phyloP scores from a whole-genome alignment of 495 filamentous ascomycete genomes.

The Bacidia rubella region DNA sequence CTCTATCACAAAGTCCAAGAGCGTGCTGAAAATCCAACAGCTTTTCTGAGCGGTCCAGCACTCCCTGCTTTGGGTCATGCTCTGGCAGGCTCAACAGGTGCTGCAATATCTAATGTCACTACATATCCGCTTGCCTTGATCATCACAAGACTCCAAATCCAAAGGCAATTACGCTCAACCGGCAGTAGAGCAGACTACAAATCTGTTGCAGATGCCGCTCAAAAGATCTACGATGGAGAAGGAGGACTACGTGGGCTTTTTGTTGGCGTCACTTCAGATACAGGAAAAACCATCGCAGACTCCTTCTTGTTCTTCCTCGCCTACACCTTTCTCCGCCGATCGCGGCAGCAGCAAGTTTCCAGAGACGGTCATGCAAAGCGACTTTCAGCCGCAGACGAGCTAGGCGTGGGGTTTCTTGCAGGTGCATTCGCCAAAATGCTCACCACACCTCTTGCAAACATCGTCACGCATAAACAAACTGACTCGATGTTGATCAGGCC shows the following conservation, averaged over 20 bases:
- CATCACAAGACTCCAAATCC: slow-evolving; percentile 72
- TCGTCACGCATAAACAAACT: slow-evolving; percentile 73
- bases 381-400: slow-evolving; percentile 56
- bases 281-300: slow-evolving; percentile 58
- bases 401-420: slow-evolving; percentile 62
- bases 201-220: slow-evolving; percentile 51
- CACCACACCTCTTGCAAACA: slow-evolving; percentile 70
- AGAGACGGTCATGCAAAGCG: slow-evolving; percentile 30
- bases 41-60: slow-evolving; percentile 32
- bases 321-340: slow-evolving; percentile 56
- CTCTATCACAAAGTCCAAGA: slow-evolving; percentile 36
- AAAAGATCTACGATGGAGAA: slow-evolving; percentile 57
- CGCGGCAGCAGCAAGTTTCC: slow-evolving; percentile 33
- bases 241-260: slow-evolving; percentile 62
- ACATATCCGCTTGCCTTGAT: slow-evolving; percentile 80
- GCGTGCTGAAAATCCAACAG: slow-evolving; percentile 20
- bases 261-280: slow-evolving; percentile 58
- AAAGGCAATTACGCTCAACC: slow-evolving; percentile 40
- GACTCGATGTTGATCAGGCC: slow-evolving; percentile 34
- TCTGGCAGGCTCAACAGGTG: slow-evolving; percentile 62
- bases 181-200: slow-evolving; percentile 38
- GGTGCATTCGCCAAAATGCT: slow-evolving; percentile 65
- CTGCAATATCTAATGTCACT: slow-evolving; percentile 64
- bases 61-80: slow-evolving; percentile 87
- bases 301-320: slow-evolving; percentile 76